Percentiles rank a stretch among this genome's conserved stretches.
phyloP scores from a whole-genome alignment of 768 basidiomycete genomes.

The Lactifluus hygrophoroides region DNA sequence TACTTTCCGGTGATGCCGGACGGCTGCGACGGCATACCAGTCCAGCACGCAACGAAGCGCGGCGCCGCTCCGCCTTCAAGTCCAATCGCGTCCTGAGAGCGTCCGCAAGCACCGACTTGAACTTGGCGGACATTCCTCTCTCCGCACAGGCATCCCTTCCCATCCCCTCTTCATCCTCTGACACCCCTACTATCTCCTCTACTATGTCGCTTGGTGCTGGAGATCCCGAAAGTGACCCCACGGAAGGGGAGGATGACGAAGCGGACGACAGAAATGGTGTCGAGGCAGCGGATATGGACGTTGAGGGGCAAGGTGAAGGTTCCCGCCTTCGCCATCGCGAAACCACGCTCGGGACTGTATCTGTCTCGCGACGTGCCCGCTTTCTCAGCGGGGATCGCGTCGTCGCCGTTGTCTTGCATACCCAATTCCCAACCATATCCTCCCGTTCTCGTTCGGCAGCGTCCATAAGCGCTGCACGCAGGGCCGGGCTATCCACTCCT shows the following conservation, averaged over 20 bases:
- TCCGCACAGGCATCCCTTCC: neutral
- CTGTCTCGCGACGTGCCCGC: neutral
- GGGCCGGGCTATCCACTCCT: neutral
- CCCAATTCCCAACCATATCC: neutral
- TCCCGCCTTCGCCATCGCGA: neutral
- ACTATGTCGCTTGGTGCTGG: neutral
- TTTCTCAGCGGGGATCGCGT: neutral
- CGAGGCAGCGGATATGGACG: neutral
- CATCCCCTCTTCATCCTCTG: neutral
- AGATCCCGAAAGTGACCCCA: neutral
- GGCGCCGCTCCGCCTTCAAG: constrained; percentile 7
- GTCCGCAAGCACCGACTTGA: constrained; percentile 10
- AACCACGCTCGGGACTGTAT: neutral
- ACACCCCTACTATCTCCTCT: neutral
- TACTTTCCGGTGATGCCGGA: neutral
- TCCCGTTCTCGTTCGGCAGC: neutral
- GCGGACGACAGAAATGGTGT: constrained; percentile 6
- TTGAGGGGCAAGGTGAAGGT: neutral
- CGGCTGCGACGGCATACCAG: neutral
- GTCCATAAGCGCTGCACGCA: neutral
- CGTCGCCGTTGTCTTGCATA: neutral
- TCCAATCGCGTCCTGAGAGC: constrained; percentile 11
- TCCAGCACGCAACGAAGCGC: neutral
- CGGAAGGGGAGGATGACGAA: neutral
- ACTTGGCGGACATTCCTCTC: neutral